Conservation (phyloP, 2,329 filamentous ascomycete genomes). For the Monilinia fructigena region DNA sequence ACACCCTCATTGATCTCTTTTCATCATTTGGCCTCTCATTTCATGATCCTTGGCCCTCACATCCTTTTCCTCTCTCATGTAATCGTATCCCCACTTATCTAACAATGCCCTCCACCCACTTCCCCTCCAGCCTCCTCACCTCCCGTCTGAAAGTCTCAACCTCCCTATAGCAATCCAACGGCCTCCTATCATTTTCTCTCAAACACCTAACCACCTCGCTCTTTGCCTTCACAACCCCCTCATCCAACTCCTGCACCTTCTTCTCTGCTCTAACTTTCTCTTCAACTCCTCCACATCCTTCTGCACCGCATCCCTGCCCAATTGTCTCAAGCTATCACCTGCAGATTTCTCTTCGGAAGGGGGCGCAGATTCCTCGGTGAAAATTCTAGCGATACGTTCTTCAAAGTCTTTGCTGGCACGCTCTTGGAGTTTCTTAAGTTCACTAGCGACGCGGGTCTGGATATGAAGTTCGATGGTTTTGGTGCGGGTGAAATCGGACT, state of each 20-base stretch:
- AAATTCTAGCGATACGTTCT: constrained; percentile 64
- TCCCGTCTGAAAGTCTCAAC: constrained; percentile 87
- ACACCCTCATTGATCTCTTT: constrained; percentile 1
- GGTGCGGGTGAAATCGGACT: constrained; percentile 82
- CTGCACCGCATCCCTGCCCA: constrained; percentile 51
- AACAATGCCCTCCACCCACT: constrained; percentile 82
- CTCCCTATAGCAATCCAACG: constrained; percentile 92
- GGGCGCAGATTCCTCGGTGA: constrained; percentile 37
- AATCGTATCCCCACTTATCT: constrained; percentile 29
- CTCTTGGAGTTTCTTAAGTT: constrained; percentile 76
- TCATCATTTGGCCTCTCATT: background rate
- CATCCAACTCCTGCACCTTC: constrained; percentile 67
- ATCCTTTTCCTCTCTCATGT: background rate
- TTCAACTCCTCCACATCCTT: constrained; percentile 60
- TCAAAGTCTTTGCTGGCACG: constrained; percentile 68
- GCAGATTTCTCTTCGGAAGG: constrained; percentile 32
- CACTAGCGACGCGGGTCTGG: constrained; percentile 79
- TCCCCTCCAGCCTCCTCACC: constrained; percentile 80
- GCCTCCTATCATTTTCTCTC: constrained; percentile 78
- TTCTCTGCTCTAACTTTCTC: constrained; percentile 60
- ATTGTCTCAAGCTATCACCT: constrained; percentile 39
- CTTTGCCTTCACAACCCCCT: constrained; percentile 71
- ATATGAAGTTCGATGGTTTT: constrained; percentile 83
- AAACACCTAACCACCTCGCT: constrained; percentile 76
- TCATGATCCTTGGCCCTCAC: background rate